Conservation (phyloP, 164 flowering plant genomes). For the Echeveria elegans region DNA sequence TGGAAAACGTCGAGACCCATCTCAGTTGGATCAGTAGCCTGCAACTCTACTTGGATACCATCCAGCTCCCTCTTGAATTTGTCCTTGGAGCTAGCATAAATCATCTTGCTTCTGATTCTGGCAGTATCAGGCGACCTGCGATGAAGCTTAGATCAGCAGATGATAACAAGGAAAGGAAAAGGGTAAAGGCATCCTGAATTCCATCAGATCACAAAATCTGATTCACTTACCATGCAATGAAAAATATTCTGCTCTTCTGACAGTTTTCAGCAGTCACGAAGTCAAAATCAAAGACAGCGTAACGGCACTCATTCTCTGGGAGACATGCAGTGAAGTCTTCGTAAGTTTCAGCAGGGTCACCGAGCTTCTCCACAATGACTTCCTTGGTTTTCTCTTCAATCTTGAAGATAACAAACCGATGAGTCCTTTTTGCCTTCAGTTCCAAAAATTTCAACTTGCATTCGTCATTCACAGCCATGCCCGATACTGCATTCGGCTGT, state of each 20-base stretch:
- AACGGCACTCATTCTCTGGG: neutral
- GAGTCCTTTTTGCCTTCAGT: slow-evolving; percentile 57
- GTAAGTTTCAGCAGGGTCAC: slow-evolving; percentile 34
- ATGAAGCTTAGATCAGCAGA: neutral
- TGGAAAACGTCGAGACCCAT: neutral
- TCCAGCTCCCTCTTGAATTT: neutral
- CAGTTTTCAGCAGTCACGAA: neutral
- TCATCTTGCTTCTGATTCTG: neutral
- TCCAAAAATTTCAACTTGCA: slow-evolving; percentile 65
- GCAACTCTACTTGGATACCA: neutral
- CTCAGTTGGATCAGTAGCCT: neutral
- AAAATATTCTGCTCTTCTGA: neutral
- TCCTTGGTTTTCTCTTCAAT: slow-evolving; percentile 65
- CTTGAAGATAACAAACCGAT: slow-evolving; percentile 54
- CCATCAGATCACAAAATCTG: too few relatives aligned
- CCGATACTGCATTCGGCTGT: slow-evolving; percentile 71
- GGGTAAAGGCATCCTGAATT: too few relatives aligned
- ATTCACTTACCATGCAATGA: neutral
- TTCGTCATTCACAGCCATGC: slow-evolving; percentile 63
- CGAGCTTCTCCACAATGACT: slow-evolving; percentile 61
- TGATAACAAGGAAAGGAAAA: too few relatives aligned
- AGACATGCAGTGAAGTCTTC: neutral
- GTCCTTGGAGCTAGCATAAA: too few relatives aligned
- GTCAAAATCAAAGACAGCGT: neutral
- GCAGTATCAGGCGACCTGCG: neutral